A percentile compares a stretch with the other conserved stretches of the same genome.
Conservation (phyloP, 805 yeast species). For the Zygoascus ofunaensis region DNA sequence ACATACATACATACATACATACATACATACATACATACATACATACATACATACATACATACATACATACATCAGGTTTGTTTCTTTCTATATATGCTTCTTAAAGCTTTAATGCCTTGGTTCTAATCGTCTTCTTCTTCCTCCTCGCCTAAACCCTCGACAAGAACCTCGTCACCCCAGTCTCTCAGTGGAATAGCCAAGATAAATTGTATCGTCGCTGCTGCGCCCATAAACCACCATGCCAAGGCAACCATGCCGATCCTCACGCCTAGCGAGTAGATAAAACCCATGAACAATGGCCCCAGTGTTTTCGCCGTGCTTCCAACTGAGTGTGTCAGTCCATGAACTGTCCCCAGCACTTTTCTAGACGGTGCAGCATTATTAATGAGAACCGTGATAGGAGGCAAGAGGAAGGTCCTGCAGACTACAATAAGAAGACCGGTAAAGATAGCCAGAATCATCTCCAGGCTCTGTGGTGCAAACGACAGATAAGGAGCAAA, state of each 20-base stretch:
- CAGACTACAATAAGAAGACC: constrained; percentile 14
- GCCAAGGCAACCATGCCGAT: constrained; percentile 16
- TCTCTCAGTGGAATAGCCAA: constrained; percentile 15
- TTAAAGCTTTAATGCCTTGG: no score
- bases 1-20: no score
- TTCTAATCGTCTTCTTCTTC: background rate
- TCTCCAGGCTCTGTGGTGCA: constrained; percentile 12
- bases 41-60: no score
- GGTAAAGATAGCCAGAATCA: constrained; percentile 2
- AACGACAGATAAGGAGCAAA: constrained; percentile 37
- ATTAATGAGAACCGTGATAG: constrained; percentile 20
- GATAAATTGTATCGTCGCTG: constrained; percentile 14
- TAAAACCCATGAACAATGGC: constrained; percentile 19
- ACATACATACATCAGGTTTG: no score
- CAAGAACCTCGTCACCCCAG: constrained; percentile 15
- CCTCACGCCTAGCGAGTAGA: constrained; percentile 19
- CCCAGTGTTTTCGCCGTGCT: constrained; percentile 18
- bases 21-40: no score
- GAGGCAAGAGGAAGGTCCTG: constrained; percentile 22
- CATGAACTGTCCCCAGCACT: constrained; percentile 22
- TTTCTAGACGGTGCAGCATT: constrained; percentile 20
- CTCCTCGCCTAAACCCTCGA: background rate
- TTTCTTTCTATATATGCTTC: no score
- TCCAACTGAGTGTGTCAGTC: constrained; percentile 18
- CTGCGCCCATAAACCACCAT: constrained; percentile 20